Evolutionary conservation across 495 filamentous ascomycete species (phyloP).

Genomic region (Cercophora sp.): DNA sequence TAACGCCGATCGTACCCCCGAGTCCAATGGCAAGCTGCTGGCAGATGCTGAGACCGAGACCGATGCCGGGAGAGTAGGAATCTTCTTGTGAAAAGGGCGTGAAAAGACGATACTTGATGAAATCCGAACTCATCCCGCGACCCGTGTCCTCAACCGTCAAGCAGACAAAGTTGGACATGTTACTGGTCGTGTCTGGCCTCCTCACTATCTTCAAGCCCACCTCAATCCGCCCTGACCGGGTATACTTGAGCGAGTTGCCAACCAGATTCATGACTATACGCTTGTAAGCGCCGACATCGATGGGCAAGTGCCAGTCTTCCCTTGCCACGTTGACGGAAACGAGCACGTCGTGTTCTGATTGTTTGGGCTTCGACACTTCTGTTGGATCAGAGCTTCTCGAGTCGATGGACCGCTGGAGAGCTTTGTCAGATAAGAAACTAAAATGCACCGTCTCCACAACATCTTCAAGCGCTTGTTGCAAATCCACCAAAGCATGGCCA

Average conservation of each 20-base stretch:
- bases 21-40: constrained; percentile 60
- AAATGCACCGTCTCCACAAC: constrained; percentile 44
- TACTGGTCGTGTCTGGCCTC: constrained; percentile 7
- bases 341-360: constrained; percentile 19
- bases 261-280: constrained; percentile 77
- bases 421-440: constrained; percentile 26
- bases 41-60: constrained; percentile 67
- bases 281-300: constrained; percentile 42
- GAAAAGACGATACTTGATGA: constrained; percentile 62
- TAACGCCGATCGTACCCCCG: constrained; percentile 55
- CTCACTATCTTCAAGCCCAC: constrained; percentile 45
- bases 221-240: constrained; percentile 59
- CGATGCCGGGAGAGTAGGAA: constrained; percentile 59
- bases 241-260: constrained; percentile 82
- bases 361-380: neutral
- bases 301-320: constrained; percentile 30
- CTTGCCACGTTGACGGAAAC: constrained; percentile 34
- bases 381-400: too few species aligned
- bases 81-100: constrained; percentile 72
- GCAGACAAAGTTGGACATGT: constrained; percentile 2
- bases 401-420: constrained; percentile 13
- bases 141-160: constrained; percentile 59
- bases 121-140: constrained; percentile 65
- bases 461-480: constrained; percentile 37
- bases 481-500: constrained; percentile 35